These are phyloP conservation scores for Symbiodinium natans DNA, from an alignment of 73 alveolate genomes.

Conservation along the genomic window DNA sequence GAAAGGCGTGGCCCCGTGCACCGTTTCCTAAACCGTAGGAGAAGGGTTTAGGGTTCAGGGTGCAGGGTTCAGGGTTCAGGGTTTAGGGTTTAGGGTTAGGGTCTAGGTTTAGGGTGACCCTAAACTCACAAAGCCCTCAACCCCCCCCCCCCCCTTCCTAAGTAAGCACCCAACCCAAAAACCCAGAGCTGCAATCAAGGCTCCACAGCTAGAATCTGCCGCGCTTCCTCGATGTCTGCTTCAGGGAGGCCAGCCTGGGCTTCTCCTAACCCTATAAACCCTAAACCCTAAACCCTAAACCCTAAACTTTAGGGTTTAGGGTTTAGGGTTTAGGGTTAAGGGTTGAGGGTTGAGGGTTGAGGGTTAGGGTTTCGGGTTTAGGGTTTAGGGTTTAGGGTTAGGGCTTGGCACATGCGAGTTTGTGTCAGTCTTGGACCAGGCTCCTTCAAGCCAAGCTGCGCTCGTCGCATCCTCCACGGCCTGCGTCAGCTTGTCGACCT, in stretches of 20 bases:
- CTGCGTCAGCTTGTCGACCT: conserved; percentile 34
- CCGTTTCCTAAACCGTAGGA: neutral
- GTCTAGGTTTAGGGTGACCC: too few relatives aligned
- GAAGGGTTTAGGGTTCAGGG: neutral
- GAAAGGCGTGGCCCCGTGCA: too few relatives aligned
- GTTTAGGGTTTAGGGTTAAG: too few relatives aligned
- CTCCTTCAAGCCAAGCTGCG: neutral
- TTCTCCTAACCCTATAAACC: neutral
- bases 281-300: neutral
- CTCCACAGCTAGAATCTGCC: conserved; percentile 4
- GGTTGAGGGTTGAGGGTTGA: too few relatives aligned
- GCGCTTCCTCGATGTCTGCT: conserved; percentile 53
- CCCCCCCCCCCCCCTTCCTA: too few relatives aligned
- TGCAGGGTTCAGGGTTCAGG: too few relatives aligned
- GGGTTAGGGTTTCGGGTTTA: too few relatives aligned
- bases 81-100: too few relatives aligned
- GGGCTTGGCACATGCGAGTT: too few relatives aligned
- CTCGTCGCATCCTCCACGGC: conserved; percentile 54
- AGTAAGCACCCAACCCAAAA: neutral
- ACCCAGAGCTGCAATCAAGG: neutral
- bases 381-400: too few relatives aligned
- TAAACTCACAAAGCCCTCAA: too few relatives aligned
- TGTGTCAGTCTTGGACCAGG: too few relatives aligned
- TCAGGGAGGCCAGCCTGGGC: conserved; percentile 26
- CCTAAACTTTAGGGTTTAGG: neutral